A percentile compares a stretch with the other conserved stretches of the same genome.
These are phyloP conservation scores for Priceomyces castillae DNA, from an alignment of 805 yeast genomes.

Conservation along the genomic window DNA sequence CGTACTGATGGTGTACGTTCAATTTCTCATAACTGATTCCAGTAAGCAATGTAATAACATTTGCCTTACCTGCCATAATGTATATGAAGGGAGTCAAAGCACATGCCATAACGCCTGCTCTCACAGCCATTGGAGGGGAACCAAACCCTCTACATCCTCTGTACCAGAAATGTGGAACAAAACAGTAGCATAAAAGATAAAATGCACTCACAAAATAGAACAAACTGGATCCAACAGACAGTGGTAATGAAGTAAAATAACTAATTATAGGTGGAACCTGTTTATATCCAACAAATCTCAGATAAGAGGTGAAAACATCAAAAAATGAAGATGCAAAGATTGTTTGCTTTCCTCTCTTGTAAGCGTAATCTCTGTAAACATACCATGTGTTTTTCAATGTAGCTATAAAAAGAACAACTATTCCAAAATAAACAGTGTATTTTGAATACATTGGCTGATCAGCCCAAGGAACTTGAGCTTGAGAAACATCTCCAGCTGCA, in stretches of 20 bases:
- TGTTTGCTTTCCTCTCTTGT: constrained; percentile 10
- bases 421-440: constrained; percentile 40
- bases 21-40: constrained; percentile 57
- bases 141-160: constrained; percentile 55
- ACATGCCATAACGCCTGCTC: constrained; percentile 51
- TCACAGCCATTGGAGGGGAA: constrained; percentile 54
- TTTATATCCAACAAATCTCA: constrained; percentile 33
- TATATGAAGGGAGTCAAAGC: constrained; percentile 51
- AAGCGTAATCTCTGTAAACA: constrained; percentile 20
- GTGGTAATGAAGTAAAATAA: constrained; percentile 30
- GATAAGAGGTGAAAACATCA: constrained; percentile 32
- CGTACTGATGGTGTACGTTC: constrained; percentile 50
- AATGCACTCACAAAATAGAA: constrained; percentile 33
- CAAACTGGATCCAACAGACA: constrained; percentile 35
- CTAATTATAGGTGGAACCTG: constrained; percentile 25
- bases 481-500: constrained; percentile 22
- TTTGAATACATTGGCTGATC: constrained; percentile 32
- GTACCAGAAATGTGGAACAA: constrained; percentile 49
- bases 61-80: constrained; percentile 52
- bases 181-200: constrained; percentile 36
- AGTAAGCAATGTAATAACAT: constrained; percentile 46
- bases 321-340: constrained; percentile 19
- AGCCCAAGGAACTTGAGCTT: constrained; percentile 27
- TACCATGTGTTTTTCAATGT: constrained; percentile 33
- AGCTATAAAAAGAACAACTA: constrained; percentile 33